Percentiles rank a stretch among this genome's conserved stretches.
phyloP scores from a whole-genome alignment of 2,329 filamentous ascomycete species.

The Simplicillium aogashimaense region DNA sequence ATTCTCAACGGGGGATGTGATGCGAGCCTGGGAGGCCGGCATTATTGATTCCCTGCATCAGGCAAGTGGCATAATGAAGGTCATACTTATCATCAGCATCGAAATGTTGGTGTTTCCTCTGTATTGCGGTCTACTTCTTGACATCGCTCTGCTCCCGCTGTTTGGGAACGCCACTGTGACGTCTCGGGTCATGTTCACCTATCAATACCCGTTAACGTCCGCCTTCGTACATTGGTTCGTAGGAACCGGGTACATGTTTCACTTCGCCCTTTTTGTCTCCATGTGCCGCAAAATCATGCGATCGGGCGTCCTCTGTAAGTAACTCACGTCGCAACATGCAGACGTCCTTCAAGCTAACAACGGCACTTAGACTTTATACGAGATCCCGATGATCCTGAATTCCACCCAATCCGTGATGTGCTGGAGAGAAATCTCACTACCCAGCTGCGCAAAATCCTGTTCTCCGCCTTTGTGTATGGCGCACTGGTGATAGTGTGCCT shows the following conservation, averaged over 20 bases:
- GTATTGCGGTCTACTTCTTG: slow-evolving; percentile 87
- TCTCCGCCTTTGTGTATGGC: slow-evolving; percentile 92
- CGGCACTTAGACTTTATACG: slow-evolving; percentile 71
- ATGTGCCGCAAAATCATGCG: slow-evolving; percentile 99
- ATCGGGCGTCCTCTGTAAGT: slow-evolving; percentile 80
- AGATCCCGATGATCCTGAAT: slow-evolving; percentile 95
- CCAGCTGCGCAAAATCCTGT: slow-evolving; percentile 90
- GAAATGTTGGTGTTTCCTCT: slow-evolving; percentile 97
- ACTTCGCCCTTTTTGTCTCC: slow-evolving; percentile 95
- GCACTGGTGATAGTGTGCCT: slow-evolving; percentile 86
- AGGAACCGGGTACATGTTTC: slow-evolving; percentile 99
- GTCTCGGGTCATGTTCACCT: slow-evolving; percentile 69
- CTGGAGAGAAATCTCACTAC: slow-evolving; percentile 86
- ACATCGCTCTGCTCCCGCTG: slow-evolving; percentile 77
- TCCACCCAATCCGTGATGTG: slow-evolving; percentile 94
- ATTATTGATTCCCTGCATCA: slow-evolving; percentile 80
- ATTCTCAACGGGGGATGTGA: slow-evolving; percentile 47
- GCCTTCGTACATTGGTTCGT: slow-evolving; percentile 98
- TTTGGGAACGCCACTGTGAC: slow-evolving; percentile 73
- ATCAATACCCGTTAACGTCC: slow-evolving; percentile 73
- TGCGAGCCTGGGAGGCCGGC: slow-evolving; percentile 61
- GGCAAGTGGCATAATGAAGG: slow-evolving; percentile 93
- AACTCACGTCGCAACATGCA: background rate
- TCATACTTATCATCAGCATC: slow-evolving; percentile 96
- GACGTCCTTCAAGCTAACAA: slow-evolving; percentile 6